phyloP scores from a whole-genome alignment of 257 asterid species.

The Paulownia fortunei region DNA sequence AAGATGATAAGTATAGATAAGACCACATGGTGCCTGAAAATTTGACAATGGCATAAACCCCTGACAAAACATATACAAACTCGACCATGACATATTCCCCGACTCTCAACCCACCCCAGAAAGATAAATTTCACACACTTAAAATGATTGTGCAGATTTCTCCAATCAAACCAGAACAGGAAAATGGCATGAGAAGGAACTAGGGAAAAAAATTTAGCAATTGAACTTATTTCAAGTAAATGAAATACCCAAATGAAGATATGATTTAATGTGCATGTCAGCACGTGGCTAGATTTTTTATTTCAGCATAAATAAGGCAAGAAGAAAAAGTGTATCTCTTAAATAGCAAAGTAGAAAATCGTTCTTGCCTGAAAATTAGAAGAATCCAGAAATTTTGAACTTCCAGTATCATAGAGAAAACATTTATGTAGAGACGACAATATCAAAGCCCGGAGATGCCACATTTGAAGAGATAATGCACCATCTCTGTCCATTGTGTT shows the following conservation, averaged over 20 bases:
- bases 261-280: background rate
- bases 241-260: background rate
- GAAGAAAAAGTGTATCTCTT: background rate
- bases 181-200: background rate
- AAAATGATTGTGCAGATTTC: background rate
- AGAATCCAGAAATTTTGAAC: slow-evolving; percentile 67
- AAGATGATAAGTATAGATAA: background rate
- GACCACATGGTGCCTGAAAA: background rate
- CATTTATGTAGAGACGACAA: slow-evolving; percentile 74
- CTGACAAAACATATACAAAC: background rate
- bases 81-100: background rate
- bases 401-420: slow-evolving; percentile 84
- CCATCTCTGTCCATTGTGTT: slow-evolving; percentile 45
- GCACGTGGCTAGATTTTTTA: background rate
- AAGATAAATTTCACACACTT: background rate
- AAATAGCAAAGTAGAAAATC: slow-evolving; percentile 16
- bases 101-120: background rate
- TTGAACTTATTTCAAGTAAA: background rate
- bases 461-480: slow-evolving; percentile 51
- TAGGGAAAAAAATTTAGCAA: background rate
- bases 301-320: background rate
- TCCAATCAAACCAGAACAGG: background rate
- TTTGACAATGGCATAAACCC: background rate
- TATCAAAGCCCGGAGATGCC: slow-evolving; percentile 84
- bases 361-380: slow-evolving; percentile 77